Evolutionary conservation across 352 stramenopile genomes (phyloP).

Genomic region (Pythium folliculosum): DNA sequence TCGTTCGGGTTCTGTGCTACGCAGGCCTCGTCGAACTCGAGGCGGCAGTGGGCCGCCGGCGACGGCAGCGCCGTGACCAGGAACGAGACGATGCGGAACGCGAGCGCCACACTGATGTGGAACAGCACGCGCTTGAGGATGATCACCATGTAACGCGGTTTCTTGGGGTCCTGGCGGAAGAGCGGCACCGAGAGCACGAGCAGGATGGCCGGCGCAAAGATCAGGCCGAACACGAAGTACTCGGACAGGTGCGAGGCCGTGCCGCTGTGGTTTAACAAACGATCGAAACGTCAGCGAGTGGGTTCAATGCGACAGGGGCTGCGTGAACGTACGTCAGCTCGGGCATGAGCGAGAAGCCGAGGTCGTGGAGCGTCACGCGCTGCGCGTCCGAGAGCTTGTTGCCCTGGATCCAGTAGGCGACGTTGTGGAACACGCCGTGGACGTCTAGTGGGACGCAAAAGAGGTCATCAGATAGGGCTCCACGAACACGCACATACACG

Average conservation of each 20-base stretch:
- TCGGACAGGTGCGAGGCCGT: conserved; percentile 56
- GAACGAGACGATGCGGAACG: conserved; percentile 80
- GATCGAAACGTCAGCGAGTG: not conserved
- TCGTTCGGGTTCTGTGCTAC: conserved; percentile 54
- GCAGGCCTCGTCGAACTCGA: conserved; percentile 70
- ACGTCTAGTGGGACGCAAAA: conserved; percentile 40
- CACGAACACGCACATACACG: not conserved
- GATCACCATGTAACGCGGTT: conserved; percentile 76
- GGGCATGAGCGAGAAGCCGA: conserved; percentile 74
- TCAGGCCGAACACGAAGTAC: conserved; percentile 70
- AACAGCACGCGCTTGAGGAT: conserved; percentile 81
- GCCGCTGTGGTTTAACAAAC: conserved; percentile 25
- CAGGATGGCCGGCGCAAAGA: conserved; percentile 75
- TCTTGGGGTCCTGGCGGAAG: conserved; percentile 61
- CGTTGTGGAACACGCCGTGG: conserved; percentile 84
- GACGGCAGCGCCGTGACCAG: conserved; percentile 72
- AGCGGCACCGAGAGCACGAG: conserved; percentile 66
- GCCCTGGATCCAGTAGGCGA: conserved; percentile 84
- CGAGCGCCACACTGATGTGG: conserved; percentile 73
- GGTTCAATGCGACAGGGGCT: not conserved
- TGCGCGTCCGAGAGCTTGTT: conserved; percentile 64
- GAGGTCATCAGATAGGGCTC: not conserved
- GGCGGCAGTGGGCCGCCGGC: conserved; percentile 69
- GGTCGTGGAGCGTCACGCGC: conserved; percentile 72
- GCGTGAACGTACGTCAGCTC: conserved; percentile 50